Base-by-base conservation (phyloP, 2,329 filamentous ascomycete species). In the Diaporthe amygdali region DNA sequence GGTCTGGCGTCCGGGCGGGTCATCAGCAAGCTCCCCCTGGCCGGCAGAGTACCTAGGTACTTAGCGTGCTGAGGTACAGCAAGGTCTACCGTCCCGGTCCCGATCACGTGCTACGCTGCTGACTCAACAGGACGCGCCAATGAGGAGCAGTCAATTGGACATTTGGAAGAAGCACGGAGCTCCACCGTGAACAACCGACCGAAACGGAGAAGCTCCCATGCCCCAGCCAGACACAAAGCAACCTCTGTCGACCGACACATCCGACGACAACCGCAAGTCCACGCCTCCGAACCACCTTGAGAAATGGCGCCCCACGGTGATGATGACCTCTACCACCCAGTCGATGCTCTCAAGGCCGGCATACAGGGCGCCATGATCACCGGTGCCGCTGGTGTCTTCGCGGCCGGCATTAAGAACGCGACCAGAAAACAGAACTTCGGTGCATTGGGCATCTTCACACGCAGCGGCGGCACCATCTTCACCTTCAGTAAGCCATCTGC, bases 401-500 rank as follows among this genome's bases (percentile, higher is more conserved):
- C 81, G 47, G 75, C 79, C 8, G 84, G 84, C 8, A 88, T 97
- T 75, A 93, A 95, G 85, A 98, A 97, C 86, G 94, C 95, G 71
- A 88, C 98, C 76, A 88, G 92, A 69, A 95, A 91, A 85, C 88
- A 90, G 80, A 97, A 97, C 82, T 86, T 96, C 75, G 94, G 95
- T 77, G 88, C 91, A 73, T 90, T 92, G 85, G 93, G 93, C 76
- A 88, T 97, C 78, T 91, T 98, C 80, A 93, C 93, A 56, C 90
- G 91, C 78, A 92, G 91, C 70, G 95, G 95, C 75, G 86, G 91
- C 78, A 92, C 92, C 63, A 93, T 92, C 77, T 80, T 90, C 55
- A 90, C 90, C 44, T 92, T 91, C 77, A 89, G 92, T 94, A 86
- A 74, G 87, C 54, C 34, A 52, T 66, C 47, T 30, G 25, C 27